phyloP scores from a whole-genome alignment of 1,284 basidiomycete genomes.

The Rhodotorula sp. region DNA sequence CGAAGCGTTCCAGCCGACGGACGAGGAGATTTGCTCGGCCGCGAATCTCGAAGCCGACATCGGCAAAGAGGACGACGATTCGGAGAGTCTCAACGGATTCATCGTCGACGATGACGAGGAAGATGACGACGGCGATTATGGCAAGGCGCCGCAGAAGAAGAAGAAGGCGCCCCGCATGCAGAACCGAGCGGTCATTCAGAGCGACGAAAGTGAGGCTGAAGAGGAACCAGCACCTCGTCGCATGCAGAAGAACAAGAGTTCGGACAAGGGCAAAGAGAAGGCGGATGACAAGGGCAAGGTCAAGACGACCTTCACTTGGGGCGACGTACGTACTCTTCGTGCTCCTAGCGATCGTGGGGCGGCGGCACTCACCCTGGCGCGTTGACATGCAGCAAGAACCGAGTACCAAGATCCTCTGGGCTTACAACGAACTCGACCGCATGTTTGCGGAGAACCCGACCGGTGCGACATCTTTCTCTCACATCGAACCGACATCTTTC shows the following conservation, averaged over 20 bases:
- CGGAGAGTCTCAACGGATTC: constrained; percentile 24
- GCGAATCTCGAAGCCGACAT: constrained; percentile 55
- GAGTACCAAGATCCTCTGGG: constrained; percentile 26
- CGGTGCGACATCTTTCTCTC: neutral
- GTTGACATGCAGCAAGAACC: constrained; percentile 15
- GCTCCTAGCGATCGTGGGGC: neutral
- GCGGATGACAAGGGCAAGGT: constrained; percentile 18
- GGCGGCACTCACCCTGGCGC: neutral
- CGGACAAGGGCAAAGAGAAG: constrained; percentile 13
- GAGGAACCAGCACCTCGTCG: constrained; percentile 4
- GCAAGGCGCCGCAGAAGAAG: constrained; percentile 61
- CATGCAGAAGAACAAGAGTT: constrained; percentile 5
- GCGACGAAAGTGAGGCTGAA: constrained; percentile 29
- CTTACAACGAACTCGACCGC: constrained; percentile 4
- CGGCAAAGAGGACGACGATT: constrained; percentile 32
- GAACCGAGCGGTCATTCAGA: constrained; percentile 32
- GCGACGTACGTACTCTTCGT: neutral
- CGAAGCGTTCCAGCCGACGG: constrained; percentile 37
- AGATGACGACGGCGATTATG: constrained; percentile 28
- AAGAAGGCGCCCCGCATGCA: constrained; percentile 15
- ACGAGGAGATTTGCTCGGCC: constrained; percentile 27
- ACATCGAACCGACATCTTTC: neutral
- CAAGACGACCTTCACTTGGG: constrained; percentile 12
- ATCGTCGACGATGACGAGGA: constrained; percentile 25
- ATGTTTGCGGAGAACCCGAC: constrained; percentile 5